Evolutionary conservation across 1,284 basidiomycete genomes (phyloP).

Genomic region (Heterobasidion irregulare): DNA sequence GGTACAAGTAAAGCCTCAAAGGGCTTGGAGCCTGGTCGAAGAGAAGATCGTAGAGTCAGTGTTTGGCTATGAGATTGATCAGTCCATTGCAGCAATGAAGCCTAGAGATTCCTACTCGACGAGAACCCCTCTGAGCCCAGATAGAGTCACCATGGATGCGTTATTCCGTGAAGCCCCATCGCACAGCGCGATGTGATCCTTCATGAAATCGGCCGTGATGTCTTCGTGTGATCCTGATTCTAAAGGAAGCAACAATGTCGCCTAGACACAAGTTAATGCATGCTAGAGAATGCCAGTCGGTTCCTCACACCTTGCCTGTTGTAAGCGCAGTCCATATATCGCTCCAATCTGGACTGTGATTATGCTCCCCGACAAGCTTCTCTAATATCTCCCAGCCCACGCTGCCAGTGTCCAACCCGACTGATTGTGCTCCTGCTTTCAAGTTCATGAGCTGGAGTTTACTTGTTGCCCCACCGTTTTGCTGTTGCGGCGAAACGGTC

Average conservation of each 20-base stretch:
- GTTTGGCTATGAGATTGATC: slow-evolving; percentile 31
- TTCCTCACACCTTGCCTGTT: slow-evolving; percentile 51
- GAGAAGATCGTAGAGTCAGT: slow-evolving; percentile 56
- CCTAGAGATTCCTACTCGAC: slow-evolving; percentile 33
- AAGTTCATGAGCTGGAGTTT: slow-evolving; percentile 74
- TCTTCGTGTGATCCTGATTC: slow-evolving; percentile 41
- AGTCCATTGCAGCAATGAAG: not conserved
- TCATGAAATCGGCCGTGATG: slow-evolving; percentile 68
- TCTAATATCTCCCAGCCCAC: slow-evolving; percentile 84
- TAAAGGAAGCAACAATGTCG: slow-evolving; percentile 69
- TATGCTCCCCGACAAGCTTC: slow-evolving; percentile 60
- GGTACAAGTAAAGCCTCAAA: slow-evolving; percentile 54
- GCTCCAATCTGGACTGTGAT: slow-evolving; percentile 60
- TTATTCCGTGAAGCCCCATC: slow-evolving; percentile 37
- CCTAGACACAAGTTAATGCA: slow-evolving; percentile 31
- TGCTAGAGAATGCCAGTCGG: not conserved
- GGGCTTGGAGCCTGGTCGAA: slow-evolving; percentile 52
- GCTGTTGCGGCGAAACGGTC: slow-evolving; percentile 29
- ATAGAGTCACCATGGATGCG: slow-evolving; percentile 63
- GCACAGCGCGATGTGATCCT: slow-evolving; percentile 69
- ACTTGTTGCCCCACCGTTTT: slow-evolving; percentile 48
- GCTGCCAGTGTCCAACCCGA: slow-evolving; percentile 63
- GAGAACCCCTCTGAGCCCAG: slow-evolving; percentile 70
- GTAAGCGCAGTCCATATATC: slow-evolving; percentile 66
- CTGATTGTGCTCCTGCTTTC: slow-evolving; percentile 70